Conservation (phyloP, 2,329 filamentous ascomycete species). For the Cucurbitaria berberidis region DNA sequence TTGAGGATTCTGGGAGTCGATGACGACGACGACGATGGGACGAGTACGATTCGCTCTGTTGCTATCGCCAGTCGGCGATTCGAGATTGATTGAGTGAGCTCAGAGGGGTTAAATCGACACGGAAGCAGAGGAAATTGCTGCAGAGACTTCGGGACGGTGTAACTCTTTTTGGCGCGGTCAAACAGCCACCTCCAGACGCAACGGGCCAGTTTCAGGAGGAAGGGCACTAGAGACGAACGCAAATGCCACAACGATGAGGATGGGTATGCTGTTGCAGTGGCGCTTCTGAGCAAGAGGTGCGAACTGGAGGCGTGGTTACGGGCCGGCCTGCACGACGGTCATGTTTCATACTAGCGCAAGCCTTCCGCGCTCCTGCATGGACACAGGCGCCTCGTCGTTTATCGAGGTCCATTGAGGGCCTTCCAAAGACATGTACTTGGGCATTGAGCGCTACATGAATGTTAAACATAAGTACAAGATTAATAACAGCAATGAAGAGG, state of each 20-base stretch:
- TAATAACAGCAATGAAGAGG: background rate
- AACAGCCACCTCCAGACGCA: slow-evolving; percentile 15
- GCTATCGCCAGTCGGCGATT: background rate
- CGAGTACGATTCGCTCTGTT: background rate
- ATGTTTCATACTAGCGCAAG: slow-evolving; percentile 2
- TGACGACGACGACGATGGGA: slow-evolving; percentile 2
- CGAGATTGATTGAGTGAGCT: background rate
- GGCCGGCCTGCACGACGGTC: background rate
- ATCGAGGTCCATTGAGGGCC: slow-evolving; percentile 8
- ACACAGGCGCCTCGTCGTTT: slow-evolving; percentile 12
- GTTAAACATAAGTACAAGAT: background rate
- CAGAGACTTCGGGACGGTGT: background rate
- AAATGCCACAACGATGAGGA: background rate
- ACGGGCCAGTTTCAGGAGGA: slow-evolving; percentile 17
- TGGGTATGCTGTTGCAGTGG: background rate
- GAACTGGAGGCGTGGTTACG: too few relatives aligned
- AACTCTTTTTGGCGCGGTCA: slow-evolving; percentile 13
- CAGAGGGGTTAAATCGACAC: background rate
- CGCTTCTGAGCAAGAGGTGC: background rate
- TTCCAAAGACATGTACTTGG: background rate
- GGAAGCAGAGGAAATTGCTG: background rate
- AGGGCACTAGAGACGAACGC: background rate
- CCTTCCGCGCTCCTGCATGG: slow-evolving; percentile 13
- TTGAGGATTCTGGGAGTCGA: background rate
- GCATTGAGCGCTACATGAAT: background rate